Evolutionary conservation across 495 filamentous ascomycete species (phyloP).

Genomic region (Chaetomium tenue): DNA sequence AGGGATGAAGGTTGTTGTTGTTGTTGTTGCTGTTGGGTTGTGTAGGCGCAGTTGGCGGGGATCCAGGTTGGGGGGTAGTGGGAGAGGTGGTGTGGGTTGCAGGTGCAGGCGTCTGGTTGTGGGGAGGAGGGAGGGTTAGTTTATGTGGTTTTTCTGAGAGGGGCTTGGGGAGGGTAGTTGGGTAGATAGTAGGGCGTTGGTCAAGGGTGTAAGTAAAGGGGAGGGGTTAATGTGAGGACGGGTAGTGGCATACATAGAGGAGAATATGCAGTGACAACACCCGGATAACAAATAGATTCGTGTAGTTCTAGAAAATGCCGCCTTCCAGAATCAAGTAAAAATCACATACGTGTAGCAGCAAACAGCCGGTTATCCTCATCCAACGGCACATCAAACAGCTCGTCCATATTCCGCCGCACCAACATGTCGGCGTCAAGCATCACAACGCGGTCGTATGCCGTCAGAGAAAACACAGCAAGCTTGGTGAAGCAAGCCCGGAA

Average conservation of each 20-base stretch:
- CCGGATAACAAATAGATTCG: too few relatives aligned
- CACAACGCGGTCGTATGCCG: constrained; percentile 69
- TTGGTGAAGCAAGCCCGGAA: constrained; percentile 88
- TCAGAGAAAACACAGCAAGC: constrained; percentile 69
- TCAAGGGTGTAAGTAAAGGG: too few relatives aligned
- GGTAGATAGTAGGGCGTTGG: too few relatives aligned
- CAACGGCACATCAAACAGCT: constrained; percentile 72
- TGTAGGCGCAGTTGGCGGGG: constrained; percentile 73
- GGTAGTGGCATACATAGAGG: too few relatives aligned
- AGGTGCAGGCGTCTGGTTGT: constrained; percentile 72
- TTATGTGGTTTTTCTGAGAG: too few relatives aligned
- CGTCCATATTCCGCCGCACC: constrained; percentile 75
- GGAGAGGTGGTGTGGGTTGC: constrained; percentile 71
- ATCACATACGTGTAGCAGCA: constrained; percentile 6
- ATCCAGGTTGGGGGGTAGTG: constrained; percentile 76
- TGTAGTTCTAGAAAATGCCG: too few relatives aligned
- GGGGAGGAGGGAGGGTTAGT: constrained; percentile 71
- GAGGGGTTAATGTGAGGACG: too few relatives aligned
- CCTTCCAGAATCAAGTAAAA: too few relatives aligned
- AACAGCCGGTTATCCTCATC: constrained; percentile 40
- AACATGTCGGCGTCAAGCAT: constrained; percentile 87
- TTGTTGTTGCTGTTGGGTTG: constrained; percentile 66
- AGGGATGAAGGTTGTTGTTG: too few relatives aligned
- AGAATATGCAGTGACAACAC: too few relatives aligned
- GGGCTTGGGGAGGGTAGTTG: too few relatives aligned